Evolutionary conservation across 2,329 filamentous ascomycete genomes (phyloP).

Genomic region (Talaromyces sp.): DNA sequence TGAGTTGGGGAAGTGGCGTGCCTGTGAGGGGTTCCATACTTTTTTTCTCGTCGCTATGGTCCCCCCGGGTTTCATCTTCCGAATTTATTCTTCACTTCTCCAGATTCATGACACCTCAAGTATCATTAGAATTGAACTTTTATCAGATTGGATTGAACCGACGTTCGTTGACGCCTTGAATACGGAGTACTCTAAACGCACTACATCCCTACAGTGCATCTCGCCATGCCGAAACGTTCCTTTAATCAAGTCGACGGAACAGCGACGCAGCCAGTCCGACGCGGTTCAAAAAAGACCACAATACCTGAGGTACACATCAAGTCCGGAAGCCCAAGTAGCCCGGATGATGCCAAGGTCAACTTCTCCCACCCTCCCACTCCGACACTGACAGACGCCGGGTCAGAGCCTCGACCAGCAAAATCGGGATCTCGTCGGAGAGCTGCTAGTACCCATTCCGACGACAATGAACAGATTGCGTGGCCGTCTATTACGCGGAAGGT

Average conservation of each 20-base stretch:
- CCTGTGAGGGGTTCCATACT: background rate
- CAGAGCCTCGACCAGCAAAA: slow-evolving; percentile 12
- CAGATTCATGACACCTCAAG: background rate
- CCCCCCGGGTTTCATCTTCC: slow-evolving; percentile 1
- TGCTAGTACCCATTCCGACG: slow-evolving; percentile 13
- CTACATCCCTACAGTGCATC: background rate
- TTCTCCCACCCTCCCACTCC: slow-evolving; percentile 14
- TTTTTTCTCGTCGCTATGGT: background rate
- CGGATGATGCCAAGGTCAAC: slow-evolving; percentile 6
- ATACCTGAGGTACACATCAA: slow-evolving; percentile 4
- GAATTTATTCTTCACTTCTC: background rate
- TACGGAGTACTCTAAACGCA: background rate
- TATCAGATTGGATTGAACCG: background rate
- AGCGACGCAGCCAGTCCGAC: slow-evolving; percentile 7
- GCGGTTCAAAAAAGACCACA: slow-evolving; percentile 2
- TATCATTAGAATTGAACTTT: background rate
- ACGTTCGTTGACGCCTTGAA: background rate
- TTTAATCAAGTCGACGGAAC: slow-evolving; percentile 14
- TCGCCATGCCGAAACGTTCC: slow-evolving; percentile 15
- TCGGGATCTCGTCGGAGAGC: slow-evolving; percentile 10
- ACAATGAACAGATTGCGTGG: slow-evolving; percentile 17
- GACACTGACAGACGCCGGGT: slow-evolving; percentile 10
- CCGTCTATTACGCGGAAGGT: slow-evolving; percentile 36
- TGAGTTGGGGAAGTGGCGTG: background rate
- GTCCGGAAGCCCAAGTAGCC: slow-evolving; percentile 11